Percentiles rank a stretch among this genome's conserved stretches.
phyloP scores from a whole-genome alignment of 805 yeast species.

The Starmerella ratchasimensis region DNA sequence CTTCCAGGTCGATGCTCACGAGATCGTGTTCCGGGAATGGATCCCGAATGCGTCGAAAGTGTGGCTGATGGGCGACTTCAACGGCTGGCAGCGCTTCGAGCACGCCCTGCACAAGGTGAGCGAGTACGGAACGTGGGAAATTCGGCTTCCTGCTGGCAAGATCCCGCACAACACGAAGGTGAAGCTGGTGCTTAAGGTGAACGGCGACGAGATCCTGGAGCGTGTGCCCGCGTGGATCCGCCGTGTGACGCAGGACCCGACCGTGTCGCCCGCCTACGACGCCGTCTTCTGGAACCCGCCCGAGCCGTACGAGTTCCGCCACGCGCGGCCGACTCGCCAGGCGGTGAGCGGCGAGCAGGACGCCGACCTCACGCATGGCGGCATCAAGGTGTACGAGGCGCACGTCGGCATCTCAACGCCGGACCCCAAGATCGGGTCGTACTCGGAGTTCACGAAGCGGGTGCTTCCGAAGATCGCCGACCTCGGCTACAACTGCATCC shows the following conservation, averaged over 20 bases:
- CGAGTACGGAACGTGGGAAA: slow-evolving; percentile 56
- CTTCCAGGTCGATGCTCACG: slow-evolving; percentile 46
- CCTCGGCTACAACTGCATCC: slow-evolving; percentile 84
- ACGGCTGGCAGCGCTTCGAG: slow-evolving; percentile 53
- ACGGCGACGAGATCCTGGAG: slow-evolving; percentile 58
- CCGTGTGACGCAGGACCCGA: slow-evolving; percentile 55
- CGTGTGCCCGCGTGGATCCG: slow-evolving; percentile 82
- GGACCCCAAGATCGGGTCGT: slow-evolving; percentile 71
- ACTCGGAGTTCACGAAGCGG: slow-evolving; percentile 67
- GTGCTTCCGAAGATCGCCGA: slow-evolving; percentile 73
- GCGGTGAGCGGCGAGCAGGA: too few species aligned
- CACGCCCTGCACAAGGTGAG: slow-evolving; percentile 44
- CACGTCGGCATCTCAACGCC: slow-evolving; percentile 87
- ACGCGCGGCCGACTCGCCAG: slow-evolving; percentile 45
- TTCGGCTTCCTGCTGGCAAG: slow-evolving; percentile 47
- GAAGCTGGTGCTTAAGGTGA: slow-evolving; percentile 45
- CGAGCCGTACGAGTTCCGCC: slow-evolving; percentile 42
- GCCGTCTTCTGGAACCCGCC: slow-evolving; percentile 89
- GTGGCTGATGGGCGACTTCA: slow-evolving; percentile 82
- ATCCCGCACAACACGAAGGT: slow-evolving; percentile 73
- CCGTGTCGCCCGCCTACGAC: slow-evolving; percentile 45
- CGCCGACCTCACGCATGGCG: slow-evolving; percentile 20
- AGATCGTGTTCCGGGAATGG: slow-evolving; percentile 63
- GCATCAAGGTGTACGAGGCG: slow-evolving; percentile 71
- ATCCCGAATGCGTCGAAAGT: slow-evolving; percentile 77